Percentiles rank a stretch among this genome's conserved stretches.
Conservation (phyloP, 768 basidiomycete genomes). For the Xerocomellus amylosporus region DNA sequence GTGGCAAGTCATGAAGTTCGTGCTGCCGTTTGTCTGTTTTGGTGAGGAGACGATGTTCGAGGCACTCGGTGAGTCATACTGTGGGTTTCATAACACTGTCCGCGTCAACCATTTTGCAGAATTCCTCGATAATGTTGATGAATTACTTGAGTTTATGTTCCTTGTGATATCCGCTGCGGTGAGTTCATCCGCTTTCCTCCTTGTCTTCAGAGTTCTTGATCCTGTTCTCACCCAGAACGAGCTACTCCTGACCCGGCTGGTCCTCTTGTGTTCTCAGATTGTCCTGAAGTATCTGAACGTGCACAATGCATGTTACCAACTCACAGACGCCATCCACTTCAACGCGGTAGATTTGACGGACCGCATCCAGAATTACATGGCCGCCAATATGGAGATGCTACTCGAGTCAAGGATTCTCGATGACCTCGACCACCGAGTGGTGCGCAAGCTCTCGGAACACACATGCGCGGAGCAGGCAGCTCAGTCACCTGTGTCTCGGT, state of each 20-base stretch:
- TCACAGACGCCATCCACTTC: conserved; percentile 78
- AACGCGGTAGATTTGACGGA: conserved; percentile 66
- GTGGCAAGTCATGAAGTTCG: conserved; percentile 73
- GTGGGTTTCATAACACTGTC: background rate
- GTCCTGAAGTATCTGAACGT: conserved; percentile 66
- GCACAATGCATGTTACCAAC: conserved; percentile 75
- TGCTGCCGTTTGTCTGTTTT: conserved; percentile 74
- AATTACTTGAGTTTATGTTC: conserved; percentile 82
- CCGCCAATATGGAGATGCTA: conserved; percentile 81
- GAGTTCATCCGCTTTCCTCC: conserved; percentile 21
- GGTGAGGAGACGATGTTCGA: conserved; percentile 74
- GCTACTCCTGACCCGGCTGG: conserved; percentile 80
- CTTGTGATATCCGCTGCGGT: conserved; percentile 84
- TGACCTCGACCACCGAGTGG: conserved; percentile 59
- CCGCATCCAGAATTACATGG: conserved; percentile 75
- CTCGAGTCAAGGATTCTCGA: conserved; percentile 81
- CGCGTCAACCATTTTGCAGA: conserved; percentile 40
- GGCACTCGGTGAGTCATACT: conserved; percentile 50
- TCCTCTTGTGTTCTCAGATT: conserved; percentile 76
- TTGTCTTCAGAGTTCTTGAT: background rate
- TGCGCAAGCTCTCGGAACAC: conserved; percentile 64
- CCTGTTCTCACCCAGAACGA: conserved; percentile 59
- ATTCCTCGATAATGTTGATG: conserved; percentile 62
- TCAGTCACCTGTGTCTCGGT: conserved; percentile 67
- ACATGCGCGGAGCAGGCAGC: conserved; percentile 56